Base-by-base conservation (phyloP, 208 protist species). In the Leishmania mexicana region DNA sequence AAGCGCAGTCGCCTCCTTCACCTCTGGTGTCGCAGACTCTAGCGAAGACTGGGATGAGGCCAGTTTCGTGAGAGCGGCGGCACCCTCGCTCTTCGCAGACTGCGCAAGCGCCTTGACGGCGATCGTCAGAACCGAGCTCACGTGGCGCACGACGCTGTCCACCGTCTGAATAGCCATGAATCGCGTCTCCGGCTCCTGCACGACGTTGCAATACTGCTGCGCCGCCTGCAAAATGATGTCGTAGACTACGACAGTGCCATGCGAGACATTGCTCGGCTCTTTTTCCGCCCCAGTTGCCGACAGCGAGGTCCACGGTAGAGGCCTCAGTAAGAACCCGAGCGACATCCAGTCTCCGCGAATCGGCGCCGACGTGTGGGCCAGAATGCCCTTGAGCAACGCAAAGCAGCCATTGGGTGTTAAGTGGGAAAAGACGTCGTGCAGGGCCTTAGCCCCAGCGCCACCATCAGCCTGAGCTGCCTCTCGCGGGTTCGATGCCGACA, bases 111-210 rank as follows among this genome's bases (percentile, higher is more conserved):
- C 75, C 38, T 78, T 65, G n/a, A 65, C n/a, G 13, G 83, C 81
- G 38, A 71, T 78, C 2, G 65, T 71, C 62, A 97, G 40, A 21
- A 94, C 87, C 35, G 91, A 79, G 49, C 53, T 77, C 31, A 96
- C 86, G 86, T 98, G 89, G n/a, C 92, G 91, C 65, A 98, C 90
- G 11, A 95, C 87, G 81, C 86, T 88, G 83, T 98, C 93, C 51
- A 97, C 86, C 5, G 93, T 96, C 84, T 98, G 95, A 73, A 95
- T 96, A 4, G 95, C 95, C 93, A 97, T 96, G 80, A 98, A 98
- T 53, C 95, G 91, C 40, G 92, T 95, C 74, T 98, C 93, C 2
- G 92, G 93, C 75, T 92, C 85, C 38, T 96, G 87, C 62, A 96
- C 81, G 35, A 86, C 67, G 60, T 85, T 79, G 86, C 83, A 92